Base-by-base conservation (phyloP, 305 asterid species). In the Withania somnifera region DNA sequence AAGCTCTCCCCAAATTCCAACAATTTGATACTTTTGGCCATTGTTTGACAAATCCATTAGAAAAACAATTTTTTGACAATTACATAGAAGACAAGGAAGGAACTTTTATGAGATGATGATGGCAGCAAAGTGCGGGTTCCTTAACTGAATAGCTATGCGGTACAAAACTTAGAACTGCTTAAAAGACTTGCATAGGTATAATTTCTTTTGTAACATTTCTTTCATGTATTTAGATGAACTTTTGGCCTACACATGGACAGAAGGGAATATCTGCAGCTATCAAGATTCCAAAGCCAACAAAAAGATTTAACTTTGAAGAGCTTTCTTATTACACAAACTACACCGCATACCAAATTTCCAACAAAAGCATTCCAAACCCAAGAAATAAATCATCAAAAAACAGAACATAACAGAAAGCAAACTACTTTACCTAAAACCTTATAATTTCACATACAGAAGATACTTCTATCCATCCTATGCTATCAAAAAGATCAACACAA, bases 291-390 rank as follows among this genome's bases (percentile, higher is more conserved):
- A 60, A 79, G 60, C 60, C 80, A 76, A 76, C 24, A 56, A 76
- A 51, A 47, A 42, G n/a, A 45, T 47, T 50, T 6, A 38, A 38
- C 45, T 38, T 34, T 75, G 7, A 50, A 30, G 28, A 50, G 7
- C 47, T 76, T 51, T 63, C 80, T 51, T 51, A 51, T 76, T 28
- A 76, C 47, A 63, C 32, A 76, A 76, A 76, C 80, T 76, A 51
- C 47, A 76, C 20, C 26, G 47, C 79, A 75, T 75, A 75, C 80
- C 80, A 57, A 79, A 79, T 79, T 60, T 11, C 47, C 58, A 42
- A 22, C 42, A 79, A 42, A 79, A 60, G 57, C 28, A 79, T 79
- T 79, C 82, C 82, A 79, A 79, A 79, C 54, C 82, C 57, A 42
- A 7, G 58, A 79, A 42, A 10, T 63, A 60, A 79, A 40, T 79